phyloP scores from a whole-genome alignment of 2,329 filamentous ascomycete species.

The Aureobasidium namibiae region DNA sequence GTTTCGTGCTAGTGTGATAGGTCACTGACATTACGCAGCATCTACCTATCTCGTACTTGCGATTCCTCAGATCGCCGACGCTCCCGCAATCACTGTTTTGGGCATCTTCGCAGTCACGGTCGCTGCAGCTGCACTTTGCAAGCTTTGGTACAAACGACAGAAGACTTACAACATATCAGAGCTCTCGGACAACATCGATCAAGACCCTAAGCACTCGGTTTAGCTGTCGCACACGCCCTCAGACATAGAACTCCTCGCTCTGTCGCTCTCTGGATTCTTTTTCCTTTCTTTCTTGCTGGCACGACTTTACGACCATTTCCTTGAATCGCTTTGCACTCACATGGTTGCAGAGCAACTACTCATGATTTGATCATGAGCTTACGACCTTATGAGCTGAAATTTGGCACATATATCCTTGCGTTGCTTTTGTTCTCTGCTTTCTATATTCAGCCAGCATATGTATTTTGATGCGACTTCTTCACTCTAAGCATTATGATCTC shows the following conservation, averaged over 20 bases:
- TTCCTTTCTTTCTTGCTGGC: background rate
- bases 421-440: background rate
- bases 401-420: background rate
- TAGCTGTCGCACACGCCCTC: background rate
- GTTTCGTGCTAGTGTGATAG: background rate
- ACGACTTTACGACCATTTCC: background rate
- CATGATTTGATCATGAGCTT: constrained; percentile 2
- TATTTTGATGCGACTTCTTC: background rate
- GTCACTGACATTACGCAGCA: background rate
- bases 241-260: background rate
- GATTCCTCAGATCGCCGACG: background rate
- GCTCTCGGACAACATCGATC: background rate
- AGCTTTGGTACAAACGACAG: constrained; percentile 9
- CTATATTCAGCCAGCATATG: background rate
- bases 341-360: background rate
- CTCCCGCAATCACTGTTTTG: background rate
- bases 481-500: background rate
- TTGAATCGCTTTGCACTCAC: background rate
- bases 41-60: background rate
- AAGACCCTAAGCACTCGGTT: background rate
- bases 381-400: background rate
- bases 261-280: background rate
- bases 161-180: background rate
- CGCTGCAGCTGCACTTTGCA: background rate
- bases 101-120: background rate